These are phyloP conservation scores for Cytauxzoon felis DNA, from an alignment of 169 alveolate species.

Conservation along the genomic window DNA sequence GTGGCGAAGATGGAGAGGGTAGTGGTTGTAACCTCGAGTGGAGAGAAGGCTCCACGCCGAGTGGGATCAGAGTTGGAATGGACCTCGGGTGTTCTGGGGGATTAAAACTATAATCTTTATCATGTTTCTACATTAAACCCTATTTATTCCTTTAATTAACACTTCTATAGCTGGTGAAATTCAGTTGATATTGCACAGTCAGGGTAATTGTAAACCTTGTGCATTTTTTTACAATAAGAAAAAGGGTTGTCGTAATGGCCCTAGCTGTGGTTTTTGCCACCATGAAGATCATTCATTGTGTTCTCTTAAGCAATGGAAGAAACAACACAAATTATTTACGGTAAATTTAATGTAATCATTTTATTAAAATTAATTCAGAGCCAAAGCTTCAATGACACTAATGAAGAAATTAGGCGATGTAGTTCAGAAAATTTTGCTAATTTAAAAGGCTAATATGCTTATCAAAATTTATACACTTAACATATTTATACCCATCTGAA, in stretches of 20 bases:
- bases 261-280: slow-evolving; percentile 72
- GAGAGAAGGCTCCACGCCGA: no score
- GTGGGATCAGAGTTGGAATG: no score
- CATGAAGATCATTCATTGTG: slow-evolving; percentile 73
- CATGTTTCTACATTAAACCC: no score
- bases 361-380: slow-evolving; percentile 4
- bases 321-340: slow-evolving; percentile 66
- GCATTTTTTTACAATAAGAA: slow-evolving; percentile 76
- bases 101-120: no score
- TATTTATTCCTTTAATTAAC: no score
- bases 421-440: slow-evolving; percentile 3
- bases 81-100: no score
- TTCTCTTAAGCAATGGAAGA: slow-evolving; percentile 75
- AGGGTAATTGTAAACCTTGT: slow-evolving; percentile 78
- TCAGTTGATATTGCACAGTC: slow-evolving; percentile 58
- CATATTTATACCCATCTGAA: no score
- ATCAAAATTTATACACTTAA: no score
- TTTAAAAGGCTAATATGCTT: no score
- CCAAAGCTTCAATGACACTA: slow-evolving; percentile 7
- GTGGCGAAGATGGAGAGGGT: no score
- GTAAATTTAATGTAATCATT: slow-evolving; percentile 14
- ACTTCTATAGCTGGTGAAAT: slow-evolving; percentile 54
- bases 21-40: no score
- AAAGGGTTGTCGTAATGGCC: slow-evolving; percentile 77
- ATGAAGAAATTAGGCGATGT: neutral